Base-by-base conservation (phyloP, 2,329 filamentous ascomycete species). In the Massarina eburnea region DNA sequence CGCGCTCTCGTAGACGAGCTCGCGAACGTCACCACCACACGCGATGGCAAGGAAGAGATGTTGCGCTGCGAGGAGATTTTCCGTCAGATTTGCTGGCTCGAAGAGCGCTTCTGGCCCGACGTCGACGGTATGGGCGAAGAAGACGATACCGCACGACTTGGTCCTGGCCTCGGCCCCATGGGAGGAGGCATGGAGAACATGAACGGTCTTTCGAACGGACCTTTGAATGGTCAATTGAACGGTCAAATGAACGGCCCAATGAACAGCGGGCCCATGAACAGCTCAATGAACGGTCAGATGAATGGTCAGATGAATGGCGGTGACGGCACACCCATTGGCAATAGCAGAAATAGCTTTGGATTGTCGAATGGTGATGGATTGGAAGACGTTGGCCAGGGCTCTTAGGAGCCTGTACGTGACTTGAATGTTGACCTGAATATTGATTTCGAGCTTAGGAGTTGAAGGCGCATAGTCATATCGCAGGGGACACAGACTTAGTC, bases 41-140 rank as follows among this genome's bases (percentile, higher is more conserved):
- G 72, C 26, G 75, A 76, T 40, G 75, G 75, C 39, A 72, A 73
- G 39, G 72, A 76, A 39, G 74, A 77, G 44, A 75, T 77, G 69
- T 22, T 55, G 27, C 66, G 73, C 18, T 77, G 74, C 55, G 74
- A 77, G 51, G 67, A 73, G 34, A 70, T 75, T 12, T 77, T 76
- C 56, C 66, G 67, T 20, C 75, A 78, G 45, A 73, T 75, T 10
- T 70, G 75, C 46, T 77, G 72, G 68, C 61, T 77, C 2, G 74
- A 73, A 59, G 71, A 76, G 51, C 70, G 72, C 34, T 74, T 76
- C 52, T 78, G 75, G 75, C 75, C 75, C 0, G 71, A 75, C 33
- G 74, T 78, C 33, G 70, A 76, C 40, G 73, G 73, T 42, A 76
- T 76, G 72, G 75, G 75, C 17, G 72, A 77, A 49, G 71, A 72